These are phyloP conservation scores for Coniochaeta sp. DNA, from an alignment of 2,329 filamentous ascomycete species.

Conservation along the genomic window DNA sequence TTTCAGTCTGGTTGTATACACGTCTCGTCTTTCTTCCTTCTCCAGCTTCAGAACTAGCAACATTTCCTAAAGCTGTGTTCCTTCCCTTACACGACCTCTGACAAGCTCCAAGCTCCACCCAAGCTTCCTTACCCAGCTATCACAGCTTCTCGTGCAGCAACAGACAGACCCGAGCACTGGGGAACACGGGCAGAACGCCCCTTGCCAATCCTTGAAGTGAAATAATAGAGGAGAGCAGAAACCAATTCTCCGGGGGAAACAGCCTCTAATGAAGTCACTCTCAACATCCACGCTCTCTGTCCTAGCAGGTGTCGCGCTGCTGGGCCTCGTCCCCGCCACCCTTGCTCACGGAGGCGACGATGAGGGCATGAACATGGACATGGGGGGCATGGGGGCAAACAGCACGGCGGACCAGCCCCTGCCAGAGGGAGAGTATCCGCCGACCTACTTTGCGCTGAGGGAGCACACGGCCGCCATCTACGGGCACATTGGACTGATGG, in stretches of 20 bases:
- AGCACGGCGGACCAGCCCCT: slow-evolving; percentile 14
- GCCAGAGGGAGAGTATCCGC: slow-evolving; percentile 25
- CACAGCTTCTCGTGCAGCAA: background rate
- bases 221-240: background rate
- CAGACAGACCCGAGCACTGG: too few species aligned
- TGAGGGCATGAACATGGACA: slow-evolving; percentile 16
- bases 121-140: background rate
- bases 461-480: slow-evolving; percentile 52
- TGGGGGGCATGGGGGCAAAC: slow-evolving; percentile 1
- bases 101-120: background rate
- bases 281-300: slow-evolving; percentile 7
- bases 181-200: too few species aligned
- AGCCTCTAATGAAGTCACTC: background rate
- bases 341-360: slow-evolving; percentile 23
- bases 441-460: slow-evolving; percentile 54
- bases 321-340: slow-evolving; percentile 18
- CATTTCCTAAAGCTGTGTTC: background rate
- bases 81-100: background rate
- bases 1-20: background rate
- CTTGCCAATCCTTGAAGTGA: background rate
- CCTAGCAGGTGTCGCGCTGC: slow-evolving; percentile 14
- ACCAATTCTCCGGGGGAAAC: background rate
- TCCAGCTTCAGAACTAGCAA: background rate
- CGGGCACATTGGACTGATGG: slow-evolving; percentile 65
- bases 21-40: background rate